Conservation (phyloP, 257 asterid species). For the Ilex asprella region DNA sequence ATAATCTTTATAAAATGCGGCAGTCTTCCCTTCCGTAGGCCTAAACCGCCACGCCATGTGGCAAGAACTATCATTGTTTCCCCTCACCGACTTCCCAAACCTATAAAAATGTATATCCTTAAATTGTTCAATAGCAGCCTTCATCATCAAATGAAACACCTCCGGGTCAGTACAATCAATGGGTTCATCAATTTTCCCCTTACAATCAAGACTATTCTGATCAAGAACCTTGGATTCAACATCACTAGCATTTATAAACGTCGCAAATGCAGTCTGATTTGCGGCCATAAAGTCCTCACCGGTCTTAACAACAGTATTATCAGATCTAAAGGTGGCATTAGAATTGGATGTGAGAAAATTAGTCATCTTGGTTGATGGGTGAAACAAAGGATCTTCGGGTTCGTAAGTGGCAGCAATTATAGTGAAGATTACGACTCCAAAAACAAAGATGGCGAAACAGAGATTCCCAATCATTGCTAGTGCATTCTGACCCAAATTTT, state of each 20-base stretch:
- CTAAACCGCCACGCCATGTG: slow-evolving; percentile 95
- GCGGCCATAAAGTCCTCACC: slow-evolving; percentile 85
- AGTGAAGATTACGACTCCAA: slow-evolving; percentile 59
- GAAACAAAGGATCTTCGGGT: slow-evolving; percentile 59
- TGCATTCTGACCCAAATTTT: slow-evolving; percentile 75
- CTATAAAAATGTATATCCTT: slow-evolving; percentile 60
- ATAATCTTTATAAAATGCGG: slow-evolving; percentile 60
- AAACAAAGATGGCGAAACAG: slow-evolving; percentile 50
- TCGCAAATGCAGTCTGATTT: slow-evolving; percentile 64
- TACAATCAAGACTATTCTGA: slow-evolving; percentile 19
- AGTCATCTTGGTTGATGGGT: slow-evolving; percentile 79
- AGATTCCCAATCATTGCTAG: slow-evolving; percentile 45
- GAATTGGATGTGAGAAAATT: slow-evolving; percentile 62
- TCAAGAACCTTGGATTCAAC: slow-evolving; percentile 39
- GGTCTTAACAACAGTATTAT: slow-evolving; percentile 64
- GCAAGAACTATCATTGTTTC: slow-evolving; percentile 57
- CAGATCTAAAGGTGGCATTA: slow-evolving; percentile 78
- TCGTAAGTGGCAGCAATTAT: slow-evolving; percentile 51
- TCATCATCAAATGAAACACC: slow-evolving; percentile 74
- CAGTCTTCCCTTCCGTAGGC: slow-evolving; percentile 64
- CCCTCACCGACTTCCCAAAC: slow-evolving; percentile 77
- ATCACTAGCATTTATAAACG: slow-evolving; percentile 72
- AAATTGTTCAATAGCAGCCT: slow-evolving; percentile 57
- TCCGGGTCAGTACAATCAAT: slow-evolving; percentile 76
- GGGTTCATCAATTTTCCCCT: slow-evolving; percentile 43